Base-by-base conservation (phyloP, 2,329 filamentous ascomycete species). In the Parastagonospora nodorum region DNA sequence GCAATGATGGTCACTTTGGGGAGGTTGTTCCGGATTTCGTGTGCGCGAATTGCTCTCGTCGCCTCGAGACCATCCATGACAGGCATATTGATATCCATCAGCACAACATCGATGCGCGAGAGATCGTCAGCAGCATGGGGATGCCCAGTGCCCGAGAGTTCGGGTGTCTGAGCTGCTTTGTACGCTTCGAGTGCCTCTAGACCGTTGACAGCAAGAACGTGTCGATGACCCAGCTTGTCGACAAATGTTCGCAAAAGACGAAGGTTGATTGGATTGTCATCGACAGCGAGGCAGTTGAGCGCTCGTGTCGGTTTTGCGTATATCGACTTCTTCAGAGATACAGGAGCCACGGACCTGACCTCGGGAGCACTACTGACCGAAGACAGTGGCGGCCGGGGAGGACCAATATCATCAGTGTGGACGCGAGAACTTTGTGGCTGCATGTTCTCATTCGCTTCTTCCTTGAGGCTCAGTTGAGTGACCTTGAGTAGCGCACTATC, bases 1-100 rank as follows among this genome's bases (percentile, higher is more conserved):
- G 81, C 82, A 39, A 84, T 79, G 27, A 84, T 76, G 0, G 74
- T 78, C 0, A 78, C 75, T 0, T 75, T 75, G 2, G 68, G 57
- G 2, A 78, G 55, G 1, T 65, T 68, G 9, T 75, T 67, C 4
- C 78, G 74, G 4, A 71, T 68, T 59, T 84, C 81, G 14, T 80
- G 73, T 2, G 75, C 72, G 3, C 81, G 75, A 9, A 73, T 73
- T 28, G 71, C 68, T 5, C 70, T 61, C 4, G 70, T 71, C 2
- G 75, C 72, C 55, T 77, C 72, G 8, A 76, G 61, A 5, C 76
- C 76, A 49, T 73, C 70, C 69, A 73, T 72, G 31, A 64, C 59
- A 5, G 70, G 70, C 70, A 73, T 72, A 36, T 72, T 71, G 52
- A 73, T 73, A 32, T 73, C 70, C 69, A 73, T 72, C 9, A 71